Conservation (phyloP, 2,329 filamentous ascomycete genomes). For the Trichophyton verrucosum region DNA sequence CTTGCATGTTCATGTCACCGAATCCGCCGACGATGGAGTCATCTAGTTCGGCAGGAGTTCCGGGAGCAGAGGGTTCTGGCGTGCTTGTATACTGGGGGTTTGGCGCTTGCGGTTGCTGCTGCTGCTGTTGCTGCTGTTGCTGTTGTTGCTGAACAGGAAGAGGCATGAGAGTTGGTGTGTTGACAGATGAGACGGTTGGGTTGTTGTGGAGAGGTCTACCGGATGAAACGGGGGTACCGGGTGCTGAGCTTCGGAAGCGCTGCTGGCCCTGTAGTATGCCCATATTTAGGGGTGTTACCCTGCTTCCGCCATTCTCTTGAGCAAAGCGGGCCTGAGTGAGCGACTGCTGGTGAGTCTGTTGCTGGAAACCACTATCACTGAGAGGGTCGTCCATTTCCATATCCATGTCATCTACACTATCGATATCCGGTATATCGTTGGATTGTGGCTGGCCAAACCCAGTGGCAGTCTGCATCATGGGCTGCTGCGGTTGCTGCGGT, state of each 20-base stretch:
- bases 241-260: constrained; percentile 72
- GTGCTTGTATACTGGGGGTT: constrained; percentile 44
- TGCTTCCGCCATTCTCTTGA: constrained; percentile 38
- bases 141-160: constrained; percentile 51
- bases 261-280: constrained; percentile 64
- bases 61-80: constrained; percentile 55
- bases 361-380: constrained; percentile 36
- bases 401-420: constrained; percentile 61
- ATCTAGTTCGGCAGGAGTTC: constrained; percentile 62
- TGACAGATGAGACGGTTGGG: constrained; percentile 91
- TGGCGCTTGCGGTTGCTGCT: constrained; percentile 28
- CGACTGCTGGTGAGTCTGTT: constrained; percentile 54
- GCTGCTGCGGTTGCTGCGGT: constrained; percentile 8
- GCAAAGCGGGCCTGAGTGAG: constrained; percentile 51
- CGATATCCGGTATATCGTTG: constrained; percentile 26
- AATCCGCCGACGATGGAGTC: constrained; percentile 56
- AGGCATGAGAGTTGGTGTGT: constrained; percentile 80
- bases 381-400: constrained; percentile 90
- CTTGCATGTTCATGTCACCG: constrained; percentile 46
- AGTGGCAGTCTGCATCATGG: constrained; percentile 14
- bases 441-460: constrained; percentile 15
- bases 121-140: constrained; percentile 23
- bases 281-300: constrained; percentile 62
- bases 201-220: constrained; percentile 66
- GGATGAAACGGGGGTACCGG: constrained; percentile 67